Base-by-base conservation (phyloP, 2,329 filamentous ascomycete species). In the Aspergillus sp. region DNA sequence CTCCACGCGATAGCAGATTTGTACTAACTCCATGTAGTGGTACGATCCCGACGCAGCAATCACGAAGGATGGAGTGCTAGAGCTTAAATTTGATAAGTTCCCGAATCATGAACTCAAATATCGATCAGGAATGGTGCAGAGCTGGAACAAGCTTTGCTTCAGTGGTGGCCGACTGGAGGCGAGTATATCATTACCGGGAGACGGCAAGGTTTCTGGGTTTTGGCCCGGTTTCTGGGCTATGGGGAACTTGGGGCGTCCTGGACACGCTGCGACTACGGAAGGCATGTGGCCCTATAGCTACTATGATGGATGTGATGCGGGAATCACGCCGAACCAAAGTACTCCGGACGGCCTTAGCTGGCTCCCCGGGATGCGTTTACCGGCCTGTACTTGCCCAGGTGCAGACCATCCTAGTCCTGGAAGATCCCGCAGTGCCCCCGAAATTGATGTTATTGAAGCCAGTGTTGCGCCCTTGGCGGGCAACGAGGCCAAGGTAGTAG, bases 221-320 rank as follows among this genome's bases (percentile, higher is more conserved):
- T 90, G 88, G 88, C 88, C 88, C 43, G 88, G 88, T 72, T 88
- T 90, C 72, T 90, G 88, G 88, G 81, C 87, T 0, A 89, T 90
- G 86, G 88, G 88, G 4, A 90, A 90, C 66, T 79, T 90, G 21
- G 88, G 84, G 39, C 81, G 88, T 62, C 85, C 88, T 25, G 88
- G 88, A 12, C 89, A 89, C 71, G 81, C 85, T 33, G 84, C 86
- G 9, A 89, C 87, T 1, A 90, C 87, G 0, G 87, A 90, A 61
- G 88, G 88, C 4, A 79, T 89, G 71, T 90, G 88, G 88, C 88
- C 88, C 0, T 90, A 90, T 76, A 89, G 85, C 64, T 90, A 90
- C 68, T 80, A 85, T 63, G 82, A 90, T 64, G 73, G 81, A 44
- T 90, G 88, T 66, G 88, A 90, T 70, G 80, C 81, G 23, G 88